Evolutionary conservation across 2,329 filamentous ascomycete species (phyloP).

Genomic region (Didymella exigua): DNA sequence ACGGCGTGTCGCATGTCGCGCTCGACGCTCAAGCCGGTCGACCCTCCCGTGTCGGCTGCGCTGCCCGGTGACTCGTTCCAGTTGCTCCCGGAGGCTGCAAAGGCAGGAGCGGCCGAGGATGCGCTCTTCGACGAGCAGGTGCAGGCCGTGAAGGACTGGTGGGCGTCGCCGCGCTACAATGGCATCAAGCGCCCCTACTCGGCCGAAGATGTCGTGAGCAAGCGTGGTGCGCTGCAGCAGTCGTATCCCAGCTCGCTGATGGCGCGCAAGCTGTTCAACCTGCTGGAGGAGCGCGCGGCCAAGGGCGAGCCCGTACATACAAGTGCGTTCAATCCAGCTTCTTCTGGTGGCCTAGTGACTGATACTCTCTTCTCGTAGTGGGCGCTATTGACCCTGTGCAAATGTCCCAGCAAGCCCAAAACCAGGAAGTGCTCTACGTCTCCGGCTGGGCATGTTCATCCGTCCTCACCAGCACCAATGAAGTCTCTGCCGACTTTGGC

Average conservation of each 20-base stretch:
- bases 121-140: constrained; percentile 83
- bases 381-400: constrained; percentile 98
- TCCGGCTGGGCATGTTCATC: constrained; percentile 98
- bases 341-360: constrained; percentile 35
- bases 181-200: constrained; percentile 93
- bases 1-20: constrained; percentile 59
- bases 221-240: constrained; percentile 85
- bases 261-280: constrained; percentile 91
- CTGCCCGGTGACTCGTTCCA: constrained; percentile 81
- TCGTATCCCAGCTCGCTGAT: constrained; percentile 91
- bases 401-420: constrained; percentile 96
- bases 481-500: constrained; percentile 96
- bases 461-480: constrained; percentile 89
- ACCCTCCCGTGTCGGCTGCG: constrained; percentile 65
- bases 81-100: constrained; percentile 76
- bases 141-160: constrained; percentile 87
- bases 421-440: constrained; percentile 95
- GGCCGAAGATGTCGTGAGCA: constrained; percentile 88
- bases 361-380: constrained; percentile 61
- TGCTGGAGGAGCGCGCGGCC: constrained; percentile 77
- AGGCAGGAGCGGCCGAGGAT: constrained; percentile 82
- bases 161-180: constrained; percentile 80
- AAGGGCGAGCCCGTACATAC: constrained; percentile 91
- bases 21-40: constrained; percentile 58
- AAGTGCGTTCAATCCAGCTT: constrained; percentile 61